These are phyloP conservation scores for Irpex lacteus DNA, from an alignment of 1,284 basidiomycete species.

Conservation along the genomic window DNA sequence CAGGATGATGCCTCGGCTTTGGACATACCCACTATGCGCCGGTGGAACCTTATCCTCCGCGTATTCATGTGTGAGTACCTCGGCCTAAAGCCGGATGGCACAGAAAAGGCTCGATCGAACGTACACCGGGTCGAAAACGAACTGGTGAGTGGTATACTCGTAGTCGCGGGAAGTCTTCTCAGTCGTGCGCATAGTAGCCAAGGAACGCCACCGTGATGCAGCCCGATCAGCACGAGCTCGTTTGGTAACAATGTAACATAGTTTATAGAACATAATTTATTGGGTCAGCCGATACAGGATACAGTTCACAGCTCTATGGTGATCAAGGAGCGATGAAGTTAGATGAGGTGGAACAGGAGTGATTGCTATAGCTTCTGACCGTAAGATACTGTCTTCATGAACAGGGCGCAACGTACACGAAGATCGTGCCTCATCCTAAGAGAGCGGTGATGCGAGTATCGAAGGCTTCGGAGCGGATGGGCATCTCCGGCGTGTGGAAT, in stretches of 20 bases:
- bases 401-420: not conserved
- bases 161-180: not conserved
- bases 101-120: not conserved
- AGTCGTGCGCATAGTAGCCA: not conserved
- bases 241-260: not conserved
- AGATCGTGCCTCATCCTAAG: constrained; percentile 38
- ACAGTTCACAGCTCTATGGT: not conserved
- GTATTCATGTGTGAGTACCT: constrained; percentile 93
- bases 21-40: constrained; percentile 81
- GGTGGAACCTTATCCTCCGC: constrained; percentile 89
- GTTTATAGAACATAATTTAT: constrained; percentile 1
- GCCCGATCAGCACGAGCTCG: not conserved
- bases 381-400: not conserved
- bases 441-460: constrained; percentile 69
- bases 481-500: constrained; percentile 99
- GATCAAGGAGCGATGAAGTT: not conserved
- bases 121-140: constrained; percentile 5
- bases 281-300: not conserved
- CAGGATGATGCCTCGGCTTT: constrained; percentile 90
- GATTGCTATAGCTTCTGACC: not conserved
- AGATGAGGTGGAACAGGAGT: not conserved
- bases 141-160: constrained; percentile 11
- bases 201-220: not conserved
- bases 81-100: constrained; percentile 51
- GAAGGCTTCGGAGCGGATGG: constrained; percentile 89